These are phyloP conservation scores for Carex sylvatica DNA, from an alignment of 202 grass and related monocot genomes.

Conservation along the genomic window DNA sequence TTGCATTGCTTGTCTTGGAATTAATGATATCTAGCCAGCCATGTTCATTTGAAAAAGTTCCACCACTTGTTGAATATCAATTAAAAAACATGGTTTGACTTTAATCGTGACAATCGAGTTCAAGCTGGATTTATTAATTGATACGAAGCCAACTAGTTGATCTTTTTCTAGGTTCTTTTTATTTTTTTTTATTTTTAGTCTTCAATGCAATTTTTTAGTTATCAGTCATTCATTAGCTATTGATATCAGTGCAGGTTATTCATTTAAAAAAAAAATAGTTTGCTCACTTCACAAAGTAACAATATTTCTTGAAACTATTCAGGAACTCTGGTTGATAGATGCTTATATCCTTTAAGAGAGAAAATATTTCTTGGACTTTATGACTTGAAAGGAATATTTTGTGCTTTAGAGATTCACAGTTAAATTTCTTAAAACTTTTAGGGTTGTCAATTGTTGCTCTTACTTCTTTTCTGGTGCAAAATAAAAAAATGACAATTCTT, in stretches of 20 bases:
- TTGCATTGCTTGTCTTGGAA: background rate
- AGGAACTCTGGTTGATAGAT: too few relatives aligned
- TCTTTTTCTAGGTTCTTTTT: background rate
- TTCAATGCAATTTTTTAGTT: background rate
- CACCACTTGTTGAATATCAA: background rate
- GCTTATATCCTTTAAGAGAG: too few relatives aligned
- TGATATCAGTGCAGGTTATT: background rate
- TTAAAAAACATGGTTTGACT: background rate
- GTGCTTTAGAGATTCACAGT: too few relatives aligned
- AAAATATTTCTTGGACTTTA: too few relatives aligned
- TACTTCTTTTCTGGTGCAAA: too few relatives aligned
- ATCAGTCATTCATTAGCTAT: background rate
- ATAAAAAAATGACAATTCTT: too few relatives aligned
- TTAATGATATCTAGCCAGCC: background rate
- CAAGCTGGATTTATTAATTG: conserved; percentile 7
- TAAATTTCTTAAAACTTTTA: too few relatives aligned
- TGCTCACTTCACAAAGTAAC: background rate
- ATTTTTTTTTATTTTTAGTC: background rate
- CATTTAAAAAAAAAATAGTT: background rate
- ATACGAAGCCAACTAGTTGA: background rate
- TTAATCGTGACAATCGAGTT: background rate
- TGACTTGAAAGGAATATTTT: too few relatives aligned
- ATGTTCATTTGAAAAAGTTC: background rate
- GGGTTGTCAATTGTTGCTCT: too few relatives aligned
- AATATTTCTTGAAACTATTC: background rate